These are phyloP conservation scores for Ceratorhiza oryzae-sativae DNA, from an alignment of 1,284 basidiomycete genomes.

Conservation along the genomic window DNA sequence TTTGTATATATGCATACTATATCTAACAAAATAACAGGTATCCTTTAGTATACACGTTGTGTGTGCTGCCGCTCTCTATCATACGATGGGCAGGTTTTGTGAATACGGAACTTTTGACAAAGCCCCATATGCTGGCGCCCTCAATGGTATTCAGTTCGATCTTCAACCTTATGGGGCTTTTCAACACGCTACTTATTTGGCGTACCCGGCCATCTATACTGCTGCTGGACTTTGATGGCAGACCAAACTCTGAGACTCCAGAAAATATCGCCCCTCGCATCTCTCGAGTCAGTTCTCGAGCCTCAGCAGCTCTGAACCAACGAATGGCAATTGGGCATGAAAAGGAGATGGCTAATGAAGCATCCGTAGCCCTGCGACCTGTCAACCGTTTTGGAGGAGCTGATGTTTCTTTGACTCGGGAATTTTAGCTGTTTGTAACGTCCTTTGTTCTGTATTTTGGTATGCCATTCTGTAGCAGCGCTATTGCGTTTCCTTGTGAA, in stretches of 20 bases:
- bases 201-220: slow-evolving; percentile 20
- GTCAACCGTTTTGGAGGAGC: slow-evolving; percentile 5
- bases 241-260: neutral
- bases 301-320: neutral
- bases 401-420: neutral
- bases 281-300: neutral
- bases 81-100: slow-evolving; percentile 33
- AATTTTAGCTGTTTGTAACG: neutral
- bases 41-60: slow-evolving; percentile 20
- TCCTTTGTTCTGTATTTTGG: neutral
- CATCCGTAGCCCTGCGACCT: neutral
- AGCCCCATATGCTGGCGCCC: neutral
- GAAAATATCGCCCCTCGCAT: neutral
- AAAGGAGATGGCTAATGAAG: neutral
- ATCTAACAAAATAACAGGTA: slow-evolving; percentile 2
- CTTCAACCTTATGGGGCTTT: slow-evolving; percentile 25
- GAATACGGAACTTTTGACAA: neutral
- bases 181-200: slow-evolving; percentile 3
- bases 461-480: too few relatives aligned
- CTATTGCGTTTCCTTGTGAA: too few relatives aligned
- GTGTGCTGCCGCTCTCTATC: slow-evolving; percentile 21
- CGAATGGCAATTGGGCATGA: neutral
- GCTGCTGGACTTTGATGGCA: slow-evolving; percentile 2
- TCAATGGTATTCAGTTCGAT: slow-evolving; percentile 24
- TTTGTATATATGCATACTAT: neutral